Evolutionary conservation across 2,329 filamentous ascomycete species (phyloP).

Genomic region (Epichloe hybrida): DNA sequence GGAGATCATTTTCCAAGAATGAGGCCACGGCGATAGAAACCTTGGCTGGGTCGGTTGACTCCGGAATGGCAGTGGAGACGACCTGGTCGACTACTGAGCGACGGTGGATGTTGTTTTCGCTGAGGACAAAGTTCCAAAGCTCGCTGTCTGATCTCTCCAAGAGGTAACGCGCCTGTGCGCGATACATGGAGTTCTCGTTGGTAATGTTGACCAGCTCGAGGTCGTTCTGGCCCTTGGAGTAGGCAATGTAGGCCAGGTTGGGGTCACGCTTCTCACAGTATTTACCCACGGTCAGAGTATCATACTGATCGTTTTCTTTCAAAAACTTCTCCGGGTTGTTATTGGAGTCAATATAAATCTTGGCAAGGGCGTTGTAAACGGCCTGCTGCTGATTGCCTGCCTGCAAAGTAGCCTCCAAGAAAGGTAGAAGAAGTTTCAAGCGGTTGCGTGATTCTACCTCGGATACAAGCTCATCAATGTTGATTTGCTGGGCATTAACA

Average conservation of each 20-base stretch:
- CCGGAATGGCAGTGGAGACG: conserved; percentile 85
- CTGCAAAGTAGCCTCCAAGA: conserved; percentile 83
- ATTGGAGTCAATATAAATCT: conserved; percentile 99
- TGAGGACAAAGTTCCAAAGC: conserved; percentile 90
- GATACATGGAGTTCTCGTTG: conserved; percentile 99
- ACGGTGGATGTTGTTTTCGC: conserved; percentile 88
- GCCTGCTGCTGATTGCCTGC: conserved; percentile 91
- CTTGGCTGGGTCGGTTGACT: conserved; percentile 84
- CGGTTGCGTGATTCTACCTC: conserved; percentile 96
- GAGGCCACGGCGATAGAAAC: conserved; percentile 89
- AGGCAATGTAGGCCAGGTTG: conserved; percentile 88
- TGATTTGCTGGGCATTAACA: conserved; percentile 72
- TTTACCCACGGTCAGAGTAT: conserved; percentile 82
- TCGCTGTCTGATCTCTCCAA: conserved; percentile 81
- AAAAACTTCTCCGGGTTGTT: conserved; percentile 96
- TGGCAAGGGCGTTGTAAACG: conserved; percentile 91
- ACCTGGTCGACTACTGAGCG: conserved; percentile 93
- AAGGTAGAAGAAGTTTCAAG: conserved; percentile 86
- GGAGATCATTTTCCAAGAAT: conserved; percentile 82
- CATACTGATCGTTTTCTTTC: conserved; percentile 94
- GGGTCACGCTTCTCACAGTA: conserved; percentile 99
- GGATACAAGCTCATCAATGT: conserved; percentile 82
- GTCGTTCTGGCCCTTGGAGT: conserved; percentile 93
- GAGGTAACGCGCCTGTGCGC: conserved; percentile 89
- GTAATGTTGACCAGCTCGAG: conserved; percentile 94